These are phyloP conservation scores for Ophiocordyceps camponoti-saundersi DNA, from an alignment of 2,329 filamentous ascomycete species.

Conservation along the genomic window DNA sequence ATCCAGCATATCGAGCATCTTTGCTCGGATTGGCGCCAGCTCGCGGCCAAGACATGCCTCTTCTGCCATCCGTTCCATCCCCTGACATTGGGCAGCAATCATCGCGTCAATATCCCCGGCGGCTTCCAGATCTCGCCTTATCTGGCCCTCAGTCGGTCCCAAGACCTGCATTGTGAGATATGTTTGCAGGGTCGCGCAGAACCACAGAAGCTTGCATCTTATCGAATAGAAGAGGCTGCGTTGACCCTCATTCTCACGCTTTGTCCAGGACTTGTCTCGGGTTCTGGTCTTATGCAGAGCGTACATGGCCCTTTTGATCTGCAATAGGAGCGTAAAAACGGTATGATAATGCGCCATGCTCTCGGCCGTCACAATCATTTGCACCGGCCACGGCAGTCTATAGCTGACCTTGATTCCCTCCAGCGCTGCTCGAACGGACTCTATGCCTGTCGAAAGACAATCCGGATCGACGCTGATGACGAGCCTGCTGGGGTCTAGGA, in stretches of 20 bases:
- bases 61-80: conserved; percentile 43
- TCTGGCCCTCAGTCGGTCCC: conserved; percentile 34
- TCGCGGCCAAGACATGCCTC: conserved; percentile 54
- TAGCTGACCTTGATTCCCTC: conserved; percentile 50
- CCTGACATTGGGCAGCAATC: conserved; percentile 50
- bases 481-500: conserved; percentile 44
- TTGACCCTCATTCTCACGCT: conserved; percentile 21
- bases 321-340: conserved; percentile 60
- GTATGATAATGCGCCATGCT: conserved; percentile 51
- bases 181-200: conserved; percentile 54
- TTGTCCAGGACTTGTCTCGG: conserved; percentile 20
- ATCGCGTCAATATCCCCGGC: conserved; percentile 68
- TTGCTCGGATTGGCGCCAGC: conserved; percentile 52
- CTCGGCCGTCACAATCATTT: conserved; percentile 55
- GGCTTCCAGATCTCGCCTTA: conserved; percentile 38
- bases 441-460: conserved; percentile 23
- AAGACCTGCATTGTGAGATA: conserved; percentile 64
- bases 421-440: conserved; percentile 37
- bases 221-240: conserved; percentile 38
- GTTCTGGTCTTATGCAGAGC: conserved; percentile 41
- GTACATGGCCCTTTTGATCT: conserved; percentile 54
- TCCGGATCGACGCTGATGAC: conserved; percentile 34
- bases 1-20: conserved; percentile 61
- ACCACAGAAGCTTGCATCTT: conserved; percentile 59
- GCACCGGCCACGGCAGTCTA: conserved; percentile 46